Evolutionary conservation across 495 filamentous ascomycete genomes (phyloP).

Genomic region (Penicillium pulvis): DNA sequence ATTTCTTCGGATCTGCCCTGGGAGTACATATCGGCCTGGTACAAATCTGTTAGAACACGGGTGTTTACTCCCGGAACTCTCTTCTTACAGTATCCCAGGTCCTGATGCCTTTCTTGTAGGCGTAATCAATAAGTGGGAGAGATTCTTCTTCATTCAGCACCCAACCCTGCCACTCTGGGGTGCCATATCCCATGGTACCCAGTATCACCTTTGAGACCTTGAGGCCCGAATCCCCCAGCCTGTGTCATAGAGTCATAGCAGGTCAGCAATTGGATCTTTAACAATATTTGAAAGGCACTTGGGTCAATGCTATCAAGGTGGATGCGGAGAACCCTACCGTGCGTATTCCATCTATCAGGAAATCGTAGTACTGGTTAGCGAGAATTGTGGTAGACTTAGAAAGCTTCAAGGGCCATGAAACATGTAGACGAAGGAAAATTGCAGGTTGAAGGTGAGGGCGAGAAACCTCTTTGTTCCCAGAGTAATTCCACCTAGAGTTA

Average conservation of each 20-base stretch:
- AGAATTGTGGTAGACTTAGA: constrained; percentile 12
- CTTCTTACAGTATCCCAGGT: constrained; percentile 61
- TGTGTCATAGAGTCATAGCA: constrained; percentile 11
- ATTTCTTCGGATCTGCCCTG: constrained; percentile 69
- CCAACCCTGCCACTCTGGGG: constrained; percentile 14
- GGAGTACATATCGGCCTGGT: constrained; percentile 56
- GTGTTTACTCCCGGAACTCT: constrained; percentile 1
- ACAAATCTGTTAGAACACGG: constrained; percentile 7
- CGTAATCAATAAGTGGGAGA: constrained; percentile 39
- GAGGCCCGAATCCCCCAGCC: constrained; percentile 9
- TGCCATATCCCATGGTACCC: constrained; percentile 14
- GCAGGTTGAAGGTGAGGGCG: constrained; percentile 10
- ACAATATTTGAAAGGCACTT: constrained; percentile 9
- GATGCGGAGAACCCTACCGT: constrained; percentile 15
- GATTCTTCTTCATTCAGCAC: constrained; percentile 16
- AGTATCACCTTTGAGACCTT: constrained; percentile 19
- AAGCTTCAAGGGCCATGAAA: constrained; percentile 16
- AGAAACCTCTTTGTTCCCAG: too few species aligned
- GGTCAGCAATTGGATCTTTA: constrained; percentile 11
- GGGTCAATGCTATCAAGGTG: constrained; percentile 14
- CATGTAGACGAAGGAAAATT: constrained; percentile 8
- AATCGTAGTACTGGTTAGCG: constrained; percentile 12
- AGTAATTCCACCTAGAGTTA: neutral
- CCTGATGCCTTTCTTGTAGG: constrained; percentile 44
- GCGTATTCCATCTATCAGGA: constrained; percentile 14